Base-by-base conservation (phyloP, 495 filamentous ascomycete species). In the Extremus antarcticus region DNA sequence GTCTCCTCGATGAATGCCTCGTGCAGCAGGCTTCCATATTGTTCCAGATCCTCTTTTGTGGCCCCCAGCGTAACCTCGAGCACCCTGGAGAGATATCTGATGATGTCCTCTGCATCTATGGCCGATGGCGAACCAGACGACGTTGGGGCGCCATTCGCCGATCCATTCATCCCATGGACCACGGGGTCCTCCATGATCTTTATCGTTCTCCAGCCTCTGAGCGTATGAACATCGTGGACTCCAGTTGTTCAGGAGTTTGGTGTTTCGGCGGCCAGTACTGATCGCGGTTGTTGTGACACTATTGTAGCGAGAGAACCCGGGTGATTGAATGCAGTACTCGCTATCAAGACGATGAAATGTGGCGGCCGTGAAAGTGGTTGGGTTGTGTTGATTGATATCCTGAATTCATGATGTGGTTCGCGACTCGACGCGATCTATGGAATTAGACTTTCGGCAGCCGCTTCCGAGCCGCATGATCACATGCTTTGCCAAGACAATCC, bases 1-100 rank as follows among this genome's bases (percentile, higher is more conserved):
- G 92, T 97, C 52, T 97, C 90, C 35, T 73, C 70, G 60, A 84
- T 78, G 51, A 74, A 79, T 8, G 73, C 66, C 56, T 79, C 74
- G 17, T 88, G 91, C 47, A 99, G 78, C 65, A 97, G 75, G 68
- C 88, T 95, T 45, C 87, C 89, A 43, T 78, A 72, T 21, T 76
- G 73, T 67, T 94, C 83, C 55, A 99, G 76, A 65, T 99, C 92
- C 39, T 75, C 74, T 62, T 78, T 80, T 24, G 81, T 79, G 55
- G 94, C 90, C 60, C 91, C 94, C 51, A 99, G 77, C 59, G 86
- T 90, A 51, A 91, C 82, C 66, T 84, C 78, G 61, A 95, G 77
- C 52, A 96, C 81, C 52, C 81, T 79, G 38, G 74, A 75, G 52
- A 97, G 77, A 73, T 96, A 84, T 47, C 90, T 84, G 50, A 95